A percentile compares a stretch with the other conserved stretches of the same genome.
Evolutionary conservation across 2,329 filamentous ascomycete species (phyloP).

Genomic region (Aspergillus fijiensis): DNA sequence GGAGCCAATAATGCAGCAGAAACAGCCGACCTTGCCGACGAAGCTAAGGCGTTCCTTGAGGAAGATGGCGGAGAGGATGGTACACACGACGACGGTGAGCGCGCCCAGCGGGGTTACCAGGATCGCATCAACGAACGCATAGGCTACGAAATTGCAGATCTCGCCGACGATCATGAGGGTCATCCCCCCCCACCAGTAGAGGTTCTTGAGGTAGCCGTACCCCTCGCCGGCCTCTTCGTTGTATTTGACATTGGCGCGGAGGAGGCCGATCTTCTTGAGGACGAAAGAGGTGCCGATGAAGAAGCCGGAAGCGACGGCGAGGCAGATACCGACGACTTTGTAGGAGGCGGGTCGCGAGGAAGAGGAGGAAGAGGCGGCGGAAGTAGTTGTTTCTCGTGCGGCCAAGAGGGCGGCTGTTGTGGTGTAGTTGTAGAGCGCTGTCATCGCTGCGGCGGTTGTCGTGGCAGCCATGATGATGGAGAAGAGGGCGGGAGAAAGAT

Average conservation of each 20-base stretch:
- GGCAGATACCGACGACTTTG: conserved; percentile 81
- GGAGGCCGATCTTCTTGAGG: conserved; percentile 86
- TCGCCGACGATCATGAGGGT: conserved; percentile 95
- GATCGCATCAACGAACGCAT: conserved; percentile 95
- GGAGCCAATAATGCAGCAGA: conserved; percentile 89
- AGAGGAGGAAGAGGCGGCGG: conserved; percentile 5
- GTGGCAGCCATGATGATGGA: background rate
- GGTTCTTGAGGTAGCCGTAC: conserved; percentile 94
- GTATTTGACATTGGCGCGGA: conserved; percentile 94
- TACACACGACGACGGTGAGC: conserved; percentile 86
- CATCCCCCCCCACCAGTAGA: conserved; percentile 95
- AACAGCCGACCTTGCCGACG: conserved; percentile 93
- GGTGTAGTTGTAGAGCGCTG: conserved; percentile 18
- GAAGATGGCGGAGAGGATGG: conserved; percentile 88
- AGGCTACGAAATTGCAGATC: conserved; percentile 95
- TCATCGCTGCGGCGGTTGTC: background rate
- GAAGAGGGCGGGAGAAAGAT: background rate
- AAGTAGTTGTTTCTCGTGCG: background rate
- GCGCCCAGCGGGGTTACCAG: conserved; percentile 90
- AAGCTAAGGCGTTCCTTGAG: conserved; percentile 93
- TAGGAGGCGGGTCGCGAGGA: conserved; percentile 59
- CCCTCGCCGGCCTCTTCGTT: conserved; percentile 93
- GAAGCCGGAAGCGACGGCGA: conserved; percentile 81
- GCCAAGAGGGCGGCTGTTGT: conserved; percentile 34
- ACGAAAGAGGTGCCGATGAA: conserved; percentile 97